Conservation (phyloP, 371 early-diverging fungal genomes). For the Nosema granulosis region DNA sequence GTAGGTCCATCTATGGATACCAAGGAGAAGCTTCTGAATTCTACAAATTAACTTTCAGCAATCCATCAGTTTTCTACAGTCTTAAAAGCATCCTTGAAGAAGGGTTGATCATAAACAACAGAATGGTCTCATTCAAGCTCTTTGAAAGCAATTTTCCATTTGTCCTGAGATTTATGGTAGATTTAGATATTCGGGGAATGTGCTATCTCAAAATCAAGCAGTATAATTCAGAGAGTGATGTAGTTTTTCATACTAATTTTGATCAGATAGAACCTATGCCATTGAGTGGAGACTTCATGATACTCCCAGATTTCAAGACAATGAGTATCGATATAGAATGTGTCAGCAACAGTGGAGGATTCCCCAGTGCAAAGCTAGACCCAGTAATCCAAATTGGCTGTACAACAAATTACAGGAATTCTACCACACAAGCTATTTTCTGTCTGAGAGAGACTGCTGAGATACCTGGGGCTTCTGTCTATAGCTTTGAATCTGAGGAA, state of each 20-base stretch:
- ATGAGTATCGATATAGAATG: slow-evolving; percentile 98
- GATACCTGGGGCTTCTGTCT: slow-evolving; percentile 83
- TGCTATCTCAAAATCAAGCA: slow-evolving; percentile 66
- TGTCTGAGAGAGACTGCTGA: slow-evolving; percentile 76
- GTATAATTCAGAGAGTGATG: slow-evolving; percentile 68
- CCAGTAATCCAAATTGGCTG: slow-evolving; percentile 99
- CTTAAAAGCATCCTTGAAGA: slow-evolving; percentile 66
- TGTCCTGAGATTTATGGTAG: slow-evolving; percentile 92
- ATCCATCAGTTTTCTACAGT: slow-evolving; percentile 62
- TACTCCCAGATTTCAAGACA: slow-evolving; percentile 86
- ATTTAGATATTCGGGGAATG: slow-evolving; percentile 83
- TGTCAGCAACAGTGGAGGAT: slow-evolving; percentile 85
- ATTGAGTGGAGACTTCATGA: slow-evolving; percentile 81
- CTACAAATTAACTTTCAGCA: slow-evolving; percentile 68
- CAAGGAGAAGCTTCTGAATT: slow-evolving; percentile 61
- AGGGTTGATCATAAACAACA: slow-evolving; percentile 15
- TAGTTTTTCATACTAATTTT: slow-evolving; percentile 73
- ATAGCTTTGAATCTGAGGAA: slow-evolving; percentile 76
- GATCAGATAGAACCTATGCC: slow-evolving; percentile 75
- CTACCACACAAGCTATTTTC: slow-evolving; percentile 77
- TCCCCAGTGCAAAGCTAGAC: slow-evolving; percentile 84
- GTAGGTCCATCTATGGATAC: slow-evolving; percentile 74
- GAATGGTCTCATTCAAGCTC: slow-evolving; percentile 65
- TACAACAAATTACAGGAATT: slow-evolving; percentile 77
- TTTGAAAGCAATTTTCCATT: slow-evolving; percentile 87